Evolutionary conservation across 2,329 filamentous ascomycete species (phyloP).

Genomic region (Fusarium mundagurra): DNA sequence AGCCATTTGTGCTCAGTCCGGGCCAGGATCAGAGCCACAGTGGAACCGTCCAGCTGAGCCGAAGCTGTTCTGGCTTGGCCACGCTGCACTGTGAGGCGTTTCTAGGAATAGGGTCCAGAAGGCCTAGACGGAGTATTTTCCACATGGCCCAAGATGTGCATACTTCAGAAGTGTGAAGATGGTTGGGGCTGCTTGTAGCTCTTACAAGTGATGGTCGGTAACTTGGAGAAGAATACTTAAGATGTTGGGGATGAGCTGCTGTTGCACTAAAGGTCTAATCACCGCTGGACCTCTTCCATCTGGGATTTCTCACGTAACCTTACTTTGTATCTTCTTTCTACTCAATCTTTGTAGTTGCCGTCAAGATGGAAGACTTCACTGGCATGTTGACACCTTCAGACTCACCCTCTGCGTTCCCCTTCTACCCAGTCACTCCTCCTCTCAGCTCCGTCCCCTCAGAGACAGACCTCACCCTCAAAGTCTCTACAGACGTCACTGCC

Average conservation of each 20-base stretch:
- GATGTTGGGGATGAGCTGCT: neutral
- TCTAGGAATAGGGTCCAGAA: no score
- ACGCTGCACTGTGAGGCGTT: neutral
- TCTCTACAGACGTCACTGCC: neutral
- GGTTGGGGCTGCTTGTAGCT: neutral
- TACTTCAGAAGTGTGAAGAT: neutral
- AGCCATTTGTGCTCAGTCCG: neutral
- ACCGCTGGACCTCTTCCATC: neutral
- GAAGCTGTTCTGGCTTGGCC: neutral
- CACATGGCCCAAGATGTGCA: accelerated
- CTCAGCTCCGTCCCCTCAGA: neutral
- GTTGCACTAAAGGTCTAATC: no score
- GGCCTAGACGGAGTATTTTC: accelerated
- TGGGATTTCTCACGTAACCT: neutral
- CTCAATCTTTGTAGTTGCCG: accelerated
- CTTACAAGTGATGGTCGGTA: neutral
- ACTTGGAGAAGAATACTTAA: neutral
- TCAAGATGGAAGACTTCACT: neutral
- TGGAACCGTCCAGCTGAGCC: neutral
- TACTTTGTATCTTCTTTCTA: accelerated
- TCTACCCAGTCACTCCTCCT: neutral
- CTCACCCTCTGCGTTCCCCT: neutral
- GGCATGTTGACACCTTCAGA: neutral
- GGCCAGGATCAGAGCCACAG: accelerated
- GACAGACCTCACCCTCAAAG: neutral